Evolutionary conservation across 2,329 filamentous ascomycete species (phyloP), one percentile per base, ranked within the genome.

Genomic region (Karstenula rhodostoma): DNA sequence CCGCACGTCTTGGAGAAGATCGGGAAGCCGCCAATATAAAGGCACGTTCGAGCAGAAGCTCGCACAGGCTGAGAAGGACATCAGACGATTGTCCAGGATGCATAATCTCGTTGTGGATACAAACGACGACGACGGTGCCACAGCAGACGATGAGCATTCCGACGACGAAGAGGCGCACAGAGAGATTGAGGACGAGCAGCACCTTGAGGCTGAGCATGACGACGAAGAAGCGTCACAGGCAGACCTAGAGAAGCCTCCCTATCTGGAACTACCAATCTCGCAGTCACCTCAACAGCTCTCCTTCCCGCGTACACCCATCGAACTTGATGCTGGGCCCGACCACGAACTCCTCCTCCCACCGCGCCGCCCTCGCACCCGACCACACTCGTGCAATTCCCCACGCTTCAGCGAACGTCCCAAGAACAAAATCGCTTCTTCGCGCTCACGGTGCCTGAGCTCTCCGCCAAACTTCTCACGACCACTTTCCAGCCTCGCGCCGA

Each of bases 391-490:
- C 60, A 68, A 67, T 46, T 63, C 66, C 23, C 67, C 67, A 19
- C 67, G 72, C 13, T 60, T 66, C 25, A 66, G 70, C 32, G 64
- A 67, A n/a, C 67, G 72, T 22, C 68, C 69, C 7, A 67, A 65
- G 19, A 67, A 59, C 32, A 73, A 69, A 58, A 73, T 75, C 47
- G 72, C 72, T 2, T 74, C 72, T 4, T 74, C 72, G 7, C 63
- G 71, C 57, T 73, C 69, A 8, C 60, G 71, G 56, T 70, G 70
- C 2, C 56, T 70, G 51, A 72, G 63, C 57, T 68, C 68, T 25
- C 67, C 70, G 2, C 67, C 70, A 10, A 72, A 70, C 50, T 67
- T 65, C 37, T 69, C 71, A 2, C 65, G 68, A 0, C 71, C 68
- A 15, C 59, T 66, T 22, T 70, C 71, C 8, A 61, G 56, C 19